Base-by-base conservation (phyloP, 331 rosid genomes). In the Dryas integrifolia region DNA sequence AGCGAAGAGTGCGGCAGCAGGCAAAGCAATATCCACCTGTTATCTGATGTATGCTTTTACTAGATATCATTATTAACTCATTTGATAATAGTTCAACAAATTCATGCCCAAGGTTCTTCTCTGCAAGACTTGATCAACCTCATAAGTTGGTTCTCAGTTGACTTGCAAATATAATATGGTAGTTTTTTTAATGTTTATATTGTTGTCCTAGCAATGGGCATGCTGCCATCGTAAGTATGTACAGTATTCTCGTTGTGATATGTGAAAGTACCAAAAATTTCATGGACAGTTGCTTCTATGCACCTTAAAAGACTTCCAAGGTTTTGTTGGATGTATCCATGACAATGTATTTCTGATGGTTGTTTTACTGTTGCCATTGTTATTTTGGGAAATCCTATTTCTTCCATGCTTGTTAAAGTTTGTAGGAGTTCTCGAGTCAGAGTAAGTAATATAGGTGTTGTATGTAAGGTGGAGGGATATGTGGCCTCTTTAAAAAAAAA, bases 21-120 rank as follows among this genome's bases (percentile, higher is more conserved):
- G 86, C 97, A 52, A 92, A 85, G 84, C 96, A 87, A 74, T 92
- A 87, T 67, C 96, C 97, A 39, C 74, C 96, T 67, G 67, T 86
- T 72, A 76, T 91, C 77, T 91, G 78, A 83, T 51, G 78, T 10
- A 14, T 65, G 40, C 61, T 15, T 52, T 21, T 44, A 21, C 64
- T 53, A 11, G 24, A 48, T 10, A 62, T 53, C 38, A 71, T 9
- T 24, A 9, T 40, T 4, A 26, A 45, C 68, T 64, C 24, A 30
- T 45, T 45, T 43, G 38, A 18, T 62, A 30, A 30, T 38, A 10
- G 45, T 47, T 38, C 58, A 41, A 50, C 39, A 26, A 10, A 41
- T 21, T 41, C 53, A 51, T 41, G 48, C 70, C 24, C 15, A 15
- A 24, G 46, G n/a, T 47, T 39, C 48, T 47, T 39, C 48, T 9